Base-by-base conservation (phyloP, 306 rosid genomes). In the Macrotyloma uniflorum region DNA sequence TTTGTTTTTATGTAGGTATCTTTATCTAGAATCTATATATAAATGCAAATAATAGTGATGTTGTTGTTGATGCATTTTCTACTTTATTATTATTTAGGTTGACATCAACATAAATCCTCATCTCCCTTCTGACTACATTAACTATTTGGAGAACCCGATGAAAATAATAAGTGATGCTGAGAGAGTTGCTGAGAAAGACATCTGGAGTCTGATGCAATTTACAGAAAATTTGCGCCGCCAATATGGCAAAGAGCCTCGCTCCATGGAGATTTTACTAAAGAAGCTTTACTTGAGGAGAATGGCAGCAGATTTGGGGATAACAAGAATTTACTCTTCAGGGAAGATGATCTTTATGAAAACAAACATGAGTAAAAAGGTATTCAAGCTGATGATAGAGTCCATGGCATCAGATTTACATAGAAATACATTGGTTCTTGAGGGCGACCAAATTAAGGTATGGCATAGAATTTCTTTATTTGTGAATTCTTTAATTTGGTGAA, bases 281-380 rank as follows among this genome's bases (percentile, higher is more conserved):
- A 92, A 91, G 84, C 95, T 95, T 51, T 95, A 95, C 46, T 89
- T 92, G 83, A 86, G 89, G 78, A 95, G 98, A 88, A 95, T 95
- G 98, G 93, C 98, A 1, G 98, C 97, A 22, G 98, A 95, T 87
- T 81, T 95, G 22, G 98, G 98, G 65, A 85, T 95, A 82, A 74
- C 75, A 55, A 87, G 87, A 72, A 88, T 95, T 47, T 92, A 86
- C 83, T 81, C 93, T 75, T 77, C 86, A 15, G 96, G 98, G 79
- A 95, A 91, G 89, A 82, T 24, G 14, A 89, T 95, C 72, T 72
- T 61, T 40, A 89, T 95, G 98, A 85, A 91, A 89, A 87, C 98
- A 72, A 87, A 88, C 70, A 89, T 92, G 87, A 89, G 67, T 50
- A 88, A 82, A 75, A 90, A 80, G 72, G 93, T 92, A 32, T 95